phyloP scores from a whole-genome alignment of 257 asterid species.

The Petunia secreta region DNA sequence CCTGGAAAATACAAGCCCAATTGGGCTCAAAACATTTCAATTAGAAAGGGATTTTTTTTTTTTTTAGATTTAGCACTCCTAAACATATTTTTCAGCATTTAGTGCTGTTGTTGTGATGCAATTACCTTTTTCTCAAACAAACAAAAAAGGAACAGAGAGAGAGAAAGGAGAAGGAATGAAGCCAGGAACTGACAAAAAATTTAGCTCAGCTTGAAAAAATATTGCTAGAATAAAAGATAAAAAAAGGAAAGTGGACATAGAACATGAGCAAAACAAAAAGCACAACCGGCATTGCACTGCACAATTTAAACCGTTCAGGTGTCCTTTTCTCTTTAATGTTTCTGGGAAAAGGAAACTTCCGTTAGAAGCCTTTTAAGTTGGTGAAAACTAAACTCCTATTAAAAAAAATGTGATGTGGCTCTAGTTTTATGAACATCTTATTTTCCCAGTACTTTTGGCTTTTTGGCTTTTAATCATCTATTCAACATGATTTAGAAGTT shows the following conservation, averaged over 20 bases:
- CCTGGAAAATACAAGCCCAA: background rate
- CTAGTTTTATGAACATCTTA: background rate
- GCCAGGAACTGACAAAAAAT: background rate
- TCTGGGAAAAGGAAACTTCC: slow-evolving; percentile 1
- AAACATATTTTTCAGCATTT: too few relatives aligned
- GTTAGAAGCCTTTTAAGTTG: background rate
- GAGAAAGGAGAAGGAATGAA: background rate
- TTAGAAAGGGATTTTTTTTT: background rate
- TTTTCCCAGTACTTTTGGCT: background rate
- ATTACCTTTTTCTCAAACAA: too few relatives aligned
- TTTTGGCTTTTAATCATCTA: slow-evolving; percentile 1
- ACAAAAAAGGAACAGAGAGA: background rate
- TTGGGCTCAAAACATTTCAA: background rate
- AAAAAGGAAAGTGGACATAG: background rate
- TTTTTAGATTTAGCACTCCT: too few relatives aligned
- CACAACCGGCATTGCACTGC: slow-evolving; percentile 4
- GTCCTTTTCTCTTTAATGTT: slow-evolving; percentile 6
- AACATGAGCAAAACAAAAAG: background rate
- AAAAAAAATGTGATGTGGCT: background rate
- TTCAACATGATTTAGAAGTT: slow-evolving; percentile 23
- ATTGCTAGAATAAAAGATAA: background rate
- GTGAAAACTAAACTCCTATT: slow-evolving; percentile 15
- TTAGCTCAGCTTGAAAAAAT: background rate
- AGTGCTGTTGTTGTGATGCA: too few relatives aligned
- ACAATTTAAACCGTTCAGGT: background rate